Evolutionary conservation across 176 grass and related monocot species (phyloP).

Genomic region (barley (Hordeum vulgare)): DNA sequence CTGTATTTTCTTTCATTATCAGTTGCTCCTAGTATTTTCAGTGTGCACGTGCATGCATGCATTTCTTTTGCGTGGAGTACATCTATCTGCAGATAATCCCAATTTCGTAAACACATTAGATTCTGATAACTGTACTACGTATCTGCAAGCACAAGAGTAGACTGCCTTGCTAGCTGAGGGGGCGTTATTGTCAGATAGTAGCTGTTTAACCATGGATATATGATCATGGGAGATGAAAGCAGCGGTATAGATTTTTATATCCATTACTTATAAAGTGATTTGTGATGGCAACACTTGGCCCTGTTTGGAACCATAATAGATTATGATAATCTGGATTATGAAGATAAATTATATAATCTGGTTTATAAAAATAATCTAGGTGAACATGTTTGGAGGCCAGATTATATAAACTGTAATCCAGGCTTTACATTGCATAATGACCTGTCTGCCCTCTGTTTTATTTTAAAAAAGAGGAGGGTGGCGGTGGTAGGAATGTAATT

Average conservation of each 20-base stretch:
- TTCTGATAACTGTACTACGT: neutral
- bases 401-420: too few relatives aligned
- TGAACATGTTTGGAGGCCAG: too few relatives aligned
- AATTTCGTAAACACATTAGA: neutral
- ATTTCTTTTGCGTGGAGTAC: neutral
- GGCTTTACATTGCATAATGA: too few relatives aligned
- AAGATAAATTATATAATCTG: too few relatives aligned
- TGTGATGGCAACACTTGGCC: neutral
- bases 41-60: neutral
- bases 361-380: too few relatives aligned
- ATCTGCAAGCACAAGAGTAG: neutral
- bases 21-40: neutral
- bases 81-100: neutral
- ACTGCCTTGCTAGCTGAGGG: neutral
- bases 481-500: too few relatives aligned
- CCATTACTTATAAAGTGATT: neutral
- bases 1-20: neutral
- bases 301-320: too few relatives aligned
- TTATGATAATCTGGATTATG: too few relatives aligned
- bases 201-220: neutral
- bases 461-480: too few relatives aligned
- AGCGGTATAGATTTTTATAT: neutral
- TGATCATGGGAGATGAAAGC: neutral
- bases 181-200: neutral
- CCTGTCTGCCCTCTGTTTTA: too few relatives aligned